Evolutionary conservation across 441 rosid genomes (phyloP).

Genomic region (Eutrema salsugineum): DNA sequence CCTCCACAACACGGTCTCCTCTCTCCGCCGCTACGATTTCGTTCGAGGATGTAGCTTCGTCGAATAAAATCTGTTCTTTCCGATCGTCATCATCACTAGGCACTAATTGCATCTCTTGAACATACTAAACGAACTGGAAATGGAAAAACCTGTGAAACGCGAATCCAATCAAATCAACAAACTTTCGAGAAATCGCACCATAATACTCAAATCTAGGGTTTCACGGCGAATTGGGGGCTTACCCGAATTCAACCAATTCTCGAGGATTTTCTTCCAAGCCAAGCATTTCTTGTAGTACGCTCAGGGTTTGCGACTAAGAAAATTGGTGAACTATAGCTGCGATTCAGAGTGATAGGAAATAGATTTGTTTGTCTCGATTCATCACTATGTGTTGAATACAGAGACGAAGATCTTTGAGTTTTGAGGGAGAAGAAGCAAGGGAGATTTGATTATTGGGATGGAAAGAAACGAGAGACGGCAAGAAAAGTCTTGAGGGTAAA

Average conservation of each 20-base stretch:
- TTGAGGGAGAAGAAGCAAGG: neutral
- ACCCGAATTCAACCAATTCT: conserved; percentile 20
- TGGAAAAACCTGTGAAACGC: neutral
- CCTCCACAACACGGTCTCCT: conserved; percentile 41
- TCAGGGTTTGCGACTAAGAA: neutral
- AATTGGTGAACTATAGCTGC: neutral
- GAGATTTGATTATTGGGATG: neutral
- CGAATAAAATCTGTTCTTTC: conserved; percentile 63
- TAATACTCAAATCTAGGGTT: neutral
- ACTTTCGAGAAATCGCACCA: neutral
- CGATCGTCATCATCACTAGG: conserved; percentile 73
- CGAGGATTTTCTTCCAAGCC: neutral
- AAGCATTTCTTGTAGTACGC: conserved; percentile 22
- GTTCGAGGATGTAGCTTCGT: conserved; percentile 56
- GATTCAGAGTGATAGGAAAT: neutral
- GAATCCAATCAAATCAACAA: neutral
- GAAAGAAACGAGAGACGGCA: neutral
- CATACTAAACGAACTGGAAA: conserved; percentile 19
- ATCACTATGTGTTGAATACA: conserved; percentile 22
- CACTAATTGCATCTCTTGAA: conserved; percentile 73
- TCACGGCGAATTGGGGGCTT: neutral
- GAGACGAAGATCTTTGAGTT: conserved; percentile 1
- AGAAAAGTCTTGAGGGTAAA: conserved; percentile 21
- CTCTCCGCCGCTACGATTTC: conserved; percentile 61
- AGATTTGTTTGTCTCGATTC: neutral